Evolutionary conservation across 2,329 filamentous ascomycete genomes (phyloP), one percentile per base, ranked within the genome.

Genomic region (Gnomoniopsis smithogilvyi): DNA sequence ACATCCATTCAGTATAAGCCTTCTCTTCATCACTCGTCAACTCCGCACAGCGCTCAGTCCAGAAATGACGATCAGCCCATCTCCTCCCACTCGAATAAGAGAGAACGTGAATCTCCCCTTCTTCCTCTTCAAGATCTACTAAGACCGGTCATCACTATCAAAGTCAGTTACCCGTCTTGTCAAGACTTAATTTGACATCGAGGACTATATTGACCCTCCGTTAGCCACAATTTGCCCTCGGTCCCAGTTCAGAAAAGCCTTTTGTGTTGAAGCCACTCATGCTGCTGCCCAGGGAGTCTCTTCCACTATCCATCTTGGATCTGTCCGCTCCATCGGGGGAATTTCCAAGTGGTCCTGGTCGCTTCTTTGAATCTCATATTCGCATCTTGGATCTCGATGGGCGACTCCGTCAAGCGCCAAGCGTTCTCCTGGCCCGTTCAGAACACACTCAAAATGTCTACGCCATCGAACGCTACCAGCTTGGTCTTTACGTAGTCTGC

Each of bases 401-500:
- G 56, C 84, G 83, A n/a, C 78, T 84, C 65, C 84, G 82, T 15
- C 78, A 84, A 65, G 80, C 80, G 59, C 79, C 76, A 21, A 80
- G 80, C 59, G 74, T 90, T 17, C 78, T 91, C 11, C 76, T 91
- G 60, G 86, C 85, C 30, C 78, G 83, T 59, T 78, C 82, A 48
- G 83, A 88, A 47, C 74, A 78, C 26, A 80, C 78, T 61, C 76
- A 78, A 58, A 76, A 75, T 38, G 63, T 83, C 0, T 89, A 85
- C 68, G 87, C 81, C 14, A 74, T 91, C n/a, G 90, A 93, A 73
- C 80, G 84, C 24, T 84, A 90, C 38, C 75, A 78, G 17, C 72
- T 75, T 50, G 80, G 81, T 1, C 75, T 88, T 3, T 93, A 90
- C 69, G 82, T 84, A 12, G 69, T 91, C 26, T 92, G 87, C 70